Evolutionary conservation across 163 green algal species (phyloP), one percentile per base, ranked within the genome.

Genomic region (Scenedesmus sp.): DNA sequence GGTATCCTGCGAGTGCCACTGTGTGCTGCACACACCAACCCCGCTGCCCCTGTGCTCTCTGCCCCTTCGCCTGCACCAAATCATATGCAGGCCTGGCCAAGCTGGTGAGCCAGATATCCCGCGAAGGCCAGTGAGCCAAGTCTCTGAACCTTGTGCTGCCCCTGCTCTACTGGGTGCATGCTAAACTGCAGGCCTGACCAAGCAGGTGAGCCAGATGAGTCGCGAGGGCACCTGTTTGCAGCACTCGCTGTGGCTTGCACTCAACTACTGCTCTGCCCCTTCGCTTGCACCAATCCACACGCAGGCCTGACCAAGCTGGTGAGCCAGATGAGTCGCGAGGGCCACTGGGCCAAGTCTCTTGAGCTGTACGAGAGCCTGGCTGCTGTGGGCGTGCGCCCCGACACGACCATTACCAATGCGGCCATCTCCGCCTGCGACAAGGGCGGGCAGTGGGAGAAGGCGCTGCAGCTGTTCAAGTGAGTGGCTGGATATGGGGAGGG

Each of bases 321-420:
- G 55, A 95, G 86, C 90, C 96, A 97, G 92, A 95, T 99, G 46
- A 97, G 94, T 20, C 96, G 97, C 81, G 97, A 99, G 91, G 97
- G 97, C 13, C 93, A 96, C 64, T 99, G 96, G 96, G 94, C 94
- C 84, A 99, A 99, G 92, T 96, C 94, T 18, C 90, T 99, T 55
- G 97, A 98, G 94, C 94, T 97, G 64, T 99, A 96, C 91, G 95
- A 98, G 73, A 92, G 94, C 0, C 95, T 98, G 82, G 88, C 92
- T n/a, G 94, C 95, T 5, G 94, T 98, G 66, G 97, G 96, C 3
- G 88, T 98, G 64, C 81, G 89, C 6, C 93, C 97, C 0, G 97
- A 99, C 94, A 99, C 97, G 26, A 98, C 97, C 62, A 97, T 99
- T 93, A 98, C 96, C 83, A 99, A 99, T 82, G 94, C 97, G 9